Percentiles rank a stretch among this genome's conserved stretches.
Evolutionary conservation across 2,329 filamentous ascomycete species (phyloP).

Genomic region (Sporothrix brasiliensis): DNA sequence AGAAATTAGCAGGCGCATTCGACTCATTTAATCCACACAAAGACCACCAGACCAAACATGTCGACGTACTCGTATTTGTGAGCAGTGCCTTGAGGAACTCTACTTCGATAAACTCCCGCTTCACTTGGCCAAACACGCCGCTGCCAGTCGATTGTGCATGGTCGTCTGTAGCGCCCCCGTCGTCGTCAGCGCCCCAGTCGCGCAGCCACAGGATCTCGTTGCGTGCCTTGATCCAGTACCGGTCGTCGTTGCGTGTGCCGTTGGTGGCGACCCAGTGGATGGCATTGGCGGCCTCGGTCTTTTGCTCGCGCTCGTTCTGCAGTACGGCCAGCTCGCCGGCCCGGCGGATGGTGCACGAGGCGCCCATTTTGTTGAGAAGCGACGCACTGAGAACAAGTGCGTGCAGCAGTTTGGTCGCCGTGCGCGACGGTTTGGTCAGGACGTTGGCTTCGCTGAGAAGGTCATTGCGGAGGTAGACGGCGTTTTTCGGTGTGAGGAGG

Average conservation of each 20-base stretch:
- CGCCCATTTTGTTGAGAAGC: constrained; percentile 56
- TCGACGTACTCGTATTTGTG: constrained; percentile 59
- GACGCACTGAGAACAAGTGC: constrained; percentile 65
- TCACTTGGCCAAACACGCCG: constrained; percentile 63
- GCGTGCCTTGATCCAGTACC: constrained; percentile 64
- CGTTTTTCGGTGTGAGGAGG: constrained; percentile 48
- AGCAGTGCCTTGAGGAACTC: constrained; percentile 72
- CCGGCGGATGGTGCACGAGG: constrained; percentile 55
- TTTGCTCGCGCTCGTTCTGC: constrained; percentile 66
- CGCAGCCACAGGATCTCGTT: constrained; percentile 73
- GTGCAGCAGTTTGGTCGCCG: constrained; percentile 62
- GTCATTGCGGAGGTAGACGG: constrained; percentile 52
- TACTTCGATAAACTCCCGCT: constrained; percentile 64
- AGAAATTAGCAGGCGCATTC: not conserved
- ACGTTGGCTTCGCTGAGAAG: constrained; percentile 63
- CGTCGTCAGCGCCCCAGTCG: constrained; percentile 65
- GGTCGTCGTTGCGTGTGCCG: constrained; percentile 62
- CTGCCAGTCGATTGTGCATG: constrained; percentile 39
- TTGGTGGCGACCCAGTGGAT: constrained; percentile 56
- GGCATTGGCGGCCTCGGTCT: constrained; percentile 60
- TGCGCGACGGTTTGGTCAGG: constrained; percentile 63
- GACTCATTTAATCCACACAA: not conserved
- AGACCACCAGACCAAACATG: not conserved
- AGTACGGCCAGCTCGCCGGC: constrained; percentile 67
- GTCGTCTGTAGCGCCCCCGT: constrained; percentile 36